Percentiles rank a stretch among this genome's conserved stretches.
phyloP scores from a whole-genome alignment of 352 stramenopile species.

The Plasmopara halstedii region DNA sequence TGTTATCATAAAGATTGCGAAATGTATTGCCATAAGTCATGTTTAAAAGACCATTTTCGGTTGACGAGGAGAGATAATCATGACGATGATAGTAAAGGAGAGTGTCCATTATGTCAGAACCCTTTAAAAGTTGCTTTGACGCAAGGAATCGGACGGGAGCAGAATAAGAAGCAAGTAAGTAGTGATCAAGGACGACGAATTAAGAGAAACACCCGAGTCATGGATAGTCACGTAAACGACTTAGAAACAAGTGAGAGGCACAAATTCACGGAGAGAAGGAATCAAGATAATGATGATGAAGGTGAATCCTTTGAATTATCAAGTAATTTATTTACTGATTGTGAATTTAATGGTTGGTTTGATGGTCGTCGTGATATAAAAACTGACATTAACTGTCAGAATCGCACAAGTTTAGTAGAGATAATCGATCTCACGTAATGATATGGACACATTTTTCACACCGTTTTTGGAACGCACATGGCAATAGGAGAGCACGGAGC shows the following conservation, averaged over 20 bases:
- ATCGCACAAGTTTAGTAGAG: background rate
- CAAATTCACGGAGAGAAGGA: too few species aligned
- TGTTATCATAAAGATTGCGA: slow-evolving; percentile 43
- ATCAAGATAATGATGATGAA: slow-evolving; percentile 1
- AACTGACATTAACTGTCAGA: background rate
- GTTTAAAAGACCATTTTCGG: slow-evolving; percentile 48
- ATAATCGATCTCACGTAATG: slow-evolving; percentile 20
- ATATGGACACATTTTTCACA: background rate
- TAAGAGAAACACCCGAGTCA: slow-evolving; percentile 3
- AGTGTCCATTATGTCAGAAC: slow-evolving; percentile 37
- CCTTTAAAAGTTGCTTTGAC: slow-evolving; percentile 40
- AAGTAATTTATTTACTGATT: slow-evolving; percentile 2
- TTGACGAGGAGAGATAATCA: slow-evolving; percentile 13
- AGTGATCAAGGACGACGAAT: background rate
- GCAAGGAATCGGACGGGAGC: slow-evolving; percentile 5
- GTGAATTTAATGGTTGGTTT: slow-evolving; percentile 17
- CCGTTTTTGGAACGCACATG: slow-evolving; percentile 36
- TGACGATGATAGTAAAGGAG: slow-evolving; percentile 10
- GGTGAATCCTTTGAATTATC: slow-evolving; percentile 1
- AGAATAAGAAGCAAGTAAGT: slow-evolving; percentile 6
- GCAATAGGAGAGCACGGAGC: slow-evolving; percentile 46
- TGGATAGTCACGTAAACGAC: background rate
- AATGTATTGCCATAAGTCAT: slow-evolving; percentile 38
- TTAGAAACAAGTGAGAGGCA: background rate
- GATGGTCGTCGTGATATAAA: too few species aligned